phyloP scores from a whole-genome alignment of 305 asterid species.

The Fraxinus angustifolia region DNA sequence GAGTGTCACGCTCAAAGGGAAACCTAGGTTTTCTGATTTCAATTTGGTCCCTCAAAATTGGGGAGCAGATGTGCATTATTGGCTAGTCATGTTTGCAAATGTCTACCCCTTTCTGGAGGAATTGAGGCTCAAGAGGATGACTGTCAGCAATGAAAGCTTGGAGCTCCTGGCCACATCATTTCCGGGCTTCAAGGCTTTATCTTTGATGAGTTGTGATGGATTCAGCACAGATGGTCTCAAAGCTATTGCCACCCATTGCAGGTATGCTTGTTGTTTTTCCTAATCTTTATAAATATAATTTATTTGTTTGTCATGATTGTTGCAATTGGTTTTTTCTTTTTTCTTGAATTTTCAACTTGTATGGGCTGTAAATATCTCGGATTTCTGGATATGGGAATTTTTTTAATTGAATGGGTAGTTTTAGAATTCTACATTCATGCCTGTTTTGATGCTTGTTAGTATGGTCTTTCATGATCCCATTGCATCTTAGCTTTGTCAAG shows the following conservation, averaged over 20 bases:
- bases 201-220: conserved; percentile 76
- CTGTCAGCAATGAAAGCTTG: conserved; percentile 69
- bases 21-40: conserved; percentile 85
- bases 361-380: not conserved
- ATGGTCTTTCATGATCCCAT: not conserved
- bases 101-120: conserved; percentile 82
- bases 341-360: not conserved
- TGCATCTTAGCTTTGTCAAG: not conserved
- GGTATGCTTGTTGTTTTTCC: conserved; percentile 34
- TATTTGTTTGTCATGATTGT: not conserved
- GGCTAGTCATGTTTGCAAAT: conserved; percentile 65
- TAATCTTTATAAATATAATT: not conserved
- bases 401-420: not conserved
- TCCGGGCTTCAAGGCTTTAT: conserved; percentile 58
- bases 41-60: conserved; percentile 71
- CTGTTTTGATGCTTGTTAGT: not conserved
- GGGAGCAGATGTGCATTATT: conserved; percentile 76
- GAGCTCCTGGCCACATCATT: conserved; percentile 70
- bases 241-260: conserved; percentile 66
- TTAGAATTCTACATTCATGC: not conserved
- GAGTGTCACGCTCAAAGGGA: conserved; percentile 76
- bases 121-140: conserved; percentile 79
- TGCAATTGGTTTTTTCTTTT: not conserved
- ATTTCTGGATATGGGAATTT: not conserved
- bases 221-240: conserved; percentile 67